Evolutionary conservation across 768 basidiomycete species (phyloP).

Genomic region (Mycena chlorophos): DNA sequence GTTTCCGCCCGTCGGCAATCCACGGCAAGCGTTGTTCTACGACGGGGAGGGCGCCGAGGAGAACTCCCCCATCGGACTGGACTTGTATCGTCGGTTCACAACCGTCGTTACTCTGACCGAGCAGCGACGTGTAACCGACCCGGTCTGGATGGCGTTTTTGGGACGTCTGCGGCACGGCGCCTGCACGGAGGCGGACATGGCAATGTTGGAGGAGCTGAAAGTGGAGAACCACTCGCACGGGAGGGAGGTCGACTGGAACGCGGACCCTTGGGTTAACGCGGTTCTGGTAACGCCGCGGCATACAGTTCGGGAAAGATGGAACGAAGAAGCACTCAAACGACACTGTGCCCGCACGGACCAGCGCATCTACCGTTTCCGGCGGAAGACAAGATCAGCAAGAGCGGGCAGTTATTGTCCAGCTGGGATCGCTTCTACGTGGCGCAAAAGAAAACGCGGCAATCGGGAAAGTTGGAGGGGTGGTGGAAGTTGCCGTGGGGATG

Average conservation of each 20-base stretch:
- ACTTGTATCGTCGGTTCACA: too few relatives aligned
- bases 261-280: not conserved
- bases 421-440: not conserved
- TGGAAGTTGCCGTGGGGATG: constrained; percentile 6
- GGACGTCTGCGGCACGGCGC: constrained; percentile 27
- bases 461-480: not conserved
- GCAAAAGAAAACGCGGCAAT: not conserved
- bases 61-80: too few relatives aligned
- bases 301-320: not conserved
- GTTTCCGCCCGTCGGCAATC: too few relatives aligned
- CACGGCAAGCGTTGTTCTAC: too few relatives aligned
- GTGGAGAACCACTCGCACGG: not conserved
- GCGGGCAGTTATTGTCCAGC: not conserved
- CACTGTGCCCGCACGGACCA: not conserved
- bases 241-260: too few relatives aligned
- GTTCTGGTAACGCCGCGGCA: constrained; percentile 2
- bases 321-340: not conserved
- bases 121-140: constrained; percentile 33
- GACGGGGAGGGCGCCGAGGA: too few relatives aligned
- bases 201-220: constrained; percentile 25
- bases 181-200: constrained; percentile 30
- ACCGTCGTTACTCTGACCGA: too few relatives aligned
- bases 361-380: not conserved
- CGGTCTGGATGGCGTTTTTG: constrained; percentile 34
- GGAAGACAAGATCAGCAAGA: not conserved